A percentile compares a stretch with the other conserved stretches of the same genome.
phyloP scores from a whole-genome alignment of 139 green algal species.

The Marvania coccoides region DNA sequence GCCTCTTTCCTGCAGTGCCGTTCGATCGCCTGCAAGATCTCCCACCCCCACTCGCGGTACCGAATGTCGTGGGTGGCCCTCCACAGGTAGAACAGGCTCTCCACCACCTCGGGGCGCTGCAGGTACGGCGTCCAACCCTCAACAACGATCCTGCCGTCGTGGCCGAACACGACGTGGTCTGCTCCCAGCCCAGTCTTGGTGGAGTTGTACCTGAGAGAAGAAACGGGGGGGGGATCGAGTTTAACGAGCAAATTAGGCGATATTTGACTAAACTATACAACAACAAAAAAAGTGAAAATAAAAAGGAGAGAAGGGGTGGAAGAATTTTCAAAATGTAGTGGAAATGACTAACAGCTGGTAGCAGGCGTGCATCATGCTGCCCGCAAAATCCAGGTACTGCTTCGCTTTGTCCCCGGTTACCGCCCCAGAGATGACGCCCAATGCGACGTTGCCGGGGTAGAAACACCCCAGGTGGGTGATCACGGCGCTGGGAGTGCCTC shows the following conservation, averaged over 20 bases:
- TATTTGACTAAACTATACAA: not conserved
- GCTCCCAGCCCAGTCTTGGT: conserved; percentile 38
- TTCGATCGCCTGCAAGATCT: conserved; percentile 61
- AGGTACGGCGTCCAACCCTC: conserved; percentile 44
- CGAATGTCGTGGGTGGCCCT: conserved; percentile 45
- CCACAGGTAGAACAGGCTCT: conserved; percentile 66
- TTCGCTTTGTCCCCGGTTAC: conserved; percentile 27
- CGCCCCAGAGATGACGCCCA: conserved; percentile 36
- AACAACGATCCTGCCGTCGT: conserved; percentile 22
- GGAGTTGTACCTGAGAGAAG: too few relatives aligned
- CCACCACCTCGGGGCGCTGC: conserved; percentile 59
- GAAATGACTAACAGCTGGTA: too few relatives aligned
- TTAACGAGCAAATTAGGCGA: too few relatives aligned
- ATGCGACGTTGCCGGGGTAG: conserved; percentile 50
- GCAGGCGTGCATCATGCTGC: conserved; percentile 38
- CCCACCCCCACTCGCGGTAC: conserved; percentile 67
- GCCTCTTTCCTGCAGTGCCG: conserved; percentile 40
- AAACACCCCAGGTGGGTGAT: conserved; percentile 77
- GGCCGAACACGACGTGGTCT: conserved; percentile 40
- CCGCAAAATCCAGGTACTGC: conserved; percentile 38
- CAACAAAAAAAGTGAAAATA: not conserved
- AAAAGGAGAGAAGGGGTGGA: not conserved
- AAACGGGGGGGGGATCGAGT: too few relatives aligned
- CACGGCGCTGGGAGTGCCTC: conserved; percentile 8
- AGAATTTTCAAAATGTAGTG: too few relatives aligned